Evolutionary conservation across 148 eudicot species (phyloP), one percentile per base, ranked within the genome.

Genomic region (Hydrangea macrophylla): DNA sequence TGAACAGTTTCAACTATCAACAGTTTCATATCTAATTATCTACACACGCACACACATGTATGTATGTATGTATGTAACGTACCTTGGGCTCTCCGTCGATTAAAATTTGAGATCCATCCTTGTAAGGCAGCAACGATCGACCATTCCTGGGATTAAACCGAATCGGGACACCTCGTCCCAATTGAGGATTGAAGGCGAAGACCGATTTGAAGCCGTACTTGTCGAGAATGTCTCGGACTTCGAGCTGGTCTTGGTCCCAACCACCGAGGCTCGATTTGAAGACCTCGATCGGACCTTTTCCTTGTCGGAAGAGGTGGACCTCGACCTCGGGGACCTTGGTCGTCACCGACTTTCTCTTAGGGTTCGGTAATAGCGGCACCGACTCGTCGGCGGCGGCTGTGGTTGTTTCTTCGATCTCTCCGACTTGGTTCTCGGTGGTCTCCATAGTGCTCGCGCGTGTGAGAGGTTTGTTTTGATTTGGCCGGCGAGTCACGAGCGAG

Each of bases 81-180:
- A 94, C 99, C 99, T 94, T 87, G 57, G 97, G 97, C 62, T 94
- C 85, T 2, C 99, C 99, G 26, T 94, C 99, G 25, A 94, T 70
- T 72, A 44, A 62, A 57, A 94, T 69, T 2, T 78, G 78, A 69
- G 93, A 40, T 0, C 91, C 93, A 67, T 91, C 92, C 4, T 56
- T 77, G 56, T 91, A 94, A 17, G 93, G 75, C 23, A 94, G 70
- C 64, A 94, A 3, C 5, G 99, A 94, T 13, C 96, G 77, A 37
- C 99, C 96, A 74, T 91, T 94, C 51, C 58, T 70, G 5, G 90
- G 82, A 40, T 88, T 82, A 48, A 94, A 91, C 7, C 96, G 77
- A 58, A 94, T 94, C 1, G 97, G 91, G 1, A 78, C 96, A 9
- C 90, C 80, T 0, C 99, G 89, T 24, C 93, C 88, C 1, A 77